Base-by-base conservation (phyloP, 257 asterid genomes). In the Plectranthus barbatus region DNA sequence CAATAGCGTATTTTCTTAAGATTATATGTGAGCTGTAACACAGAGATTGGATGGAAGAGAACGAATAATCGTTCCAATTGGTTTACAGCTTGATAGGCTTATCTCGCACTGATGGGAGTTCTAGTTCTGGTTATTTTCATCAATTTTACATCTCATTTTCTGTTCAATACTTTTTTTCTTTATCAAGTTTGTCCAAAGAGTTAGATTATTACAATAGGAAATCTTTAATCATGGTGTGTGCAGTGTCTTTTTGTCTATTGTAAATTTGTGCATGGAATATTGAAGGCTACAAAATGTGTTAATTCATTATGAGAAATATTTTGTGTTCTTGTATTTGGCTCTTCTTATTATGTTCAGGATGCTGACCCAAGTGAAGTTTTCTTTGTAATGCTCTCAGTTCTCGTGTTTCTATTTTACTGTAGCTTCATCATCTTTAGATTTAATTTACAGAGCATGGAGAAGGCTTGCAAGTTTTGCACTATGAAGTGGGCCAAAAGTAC, bases 401-500 rank as follows among this genome's bases (percentile, higher is more conserved):
- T 46, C 17, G 18, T 42, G 21, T 56, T 29, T 44, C 68, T 42
- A 5, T 33, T 20, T 54, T 12, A 31, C 10, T 31, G 61, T 66
- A 58, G 71, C 62, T 46, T 62, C 42, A 75, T 34, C 42, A 36
- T 62, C 51, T 19, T 56, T 15, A 31, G 34, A 42, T 48, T 56
- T 23, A 48, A 66, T 62, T 58, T 66, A 45, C 94, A 91, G 98
- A 83, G 33, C 91, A 91, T 59, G 96, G 96, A 60, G 96, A 91
- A 81, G 95, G 92, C 50, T 81, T 88, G 42, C 96, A 91, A 78
- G 76, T 91, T 34, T 79, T 88, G 62, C 95, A 86, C 74, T 91
- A 91, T 60, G 96, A 88, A 72, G 92, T 64, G 69, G 95, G 96
- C 47, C 98, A 91, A 71, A 91, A 86, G 64, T 91, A 88, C 4